These are phyloP conservation scores for Biscutella laevigata DNA, from an alignment of 441 rosid species.

Conservation along the genomic window DNA sequence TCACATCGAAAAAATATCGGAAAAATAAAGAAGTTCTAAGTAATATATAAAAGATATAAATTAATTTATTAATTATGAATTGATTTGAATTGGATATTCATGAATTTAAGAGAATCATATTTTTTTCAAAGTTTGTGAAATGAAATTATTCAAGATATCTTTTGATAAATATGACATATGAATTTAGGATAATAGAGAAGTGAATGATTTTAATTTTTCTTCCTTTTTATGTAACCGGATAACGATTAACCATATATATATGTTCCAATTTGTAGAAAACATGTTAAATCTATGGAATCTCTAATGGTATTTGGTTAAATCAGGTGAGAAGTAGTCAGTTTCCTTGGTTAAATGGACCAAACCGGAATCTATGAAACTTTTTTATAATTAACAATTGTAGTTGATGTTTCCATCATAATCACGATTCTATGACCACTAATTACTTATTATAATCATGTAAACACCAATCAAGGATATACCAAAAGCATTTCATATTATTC, in stretches of 20 bases:
- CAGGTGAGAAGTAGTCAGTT: neutral
- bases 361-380: neutral
- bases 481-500: slow-evolving; percentile 1
- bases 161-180: neutral
- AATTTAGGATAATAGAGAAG: neutral
- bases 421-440: slow-evolving; percentile 19
- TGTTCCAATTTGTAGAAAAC: neutral
- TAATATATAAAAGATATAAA: no score
- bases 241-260: neutral
- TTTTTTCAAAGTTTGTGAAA: no score
- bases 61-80: no score
- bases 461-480: neutral
- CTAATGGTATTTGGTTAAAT: slow-evolving; percentile 7
- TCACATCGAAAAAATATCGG: no score
- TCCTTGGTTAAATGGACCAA: slow-evolving; percentile 4
- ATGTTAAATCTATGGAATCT: slow-evolving; percentile 11
- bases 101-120: no score
- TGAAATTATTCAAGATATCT: no score
- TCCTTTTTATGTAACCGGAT: neutral
- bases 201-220: neutral
- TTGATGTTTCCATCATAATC: slow-evolving; percentile 27
- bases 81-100: no score
- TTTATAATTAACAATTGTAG: slow-evolving; percentile 13
- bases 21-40: no score
- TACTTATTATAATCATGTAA: slow-evolving; percentile 12